Percentiles rank a stretch among this genome's conserved stretches.
phyloP scores from a whole-genome alignment of 2,329 filamentous ascomycete species.

The Fusarium sp. region DNA sequence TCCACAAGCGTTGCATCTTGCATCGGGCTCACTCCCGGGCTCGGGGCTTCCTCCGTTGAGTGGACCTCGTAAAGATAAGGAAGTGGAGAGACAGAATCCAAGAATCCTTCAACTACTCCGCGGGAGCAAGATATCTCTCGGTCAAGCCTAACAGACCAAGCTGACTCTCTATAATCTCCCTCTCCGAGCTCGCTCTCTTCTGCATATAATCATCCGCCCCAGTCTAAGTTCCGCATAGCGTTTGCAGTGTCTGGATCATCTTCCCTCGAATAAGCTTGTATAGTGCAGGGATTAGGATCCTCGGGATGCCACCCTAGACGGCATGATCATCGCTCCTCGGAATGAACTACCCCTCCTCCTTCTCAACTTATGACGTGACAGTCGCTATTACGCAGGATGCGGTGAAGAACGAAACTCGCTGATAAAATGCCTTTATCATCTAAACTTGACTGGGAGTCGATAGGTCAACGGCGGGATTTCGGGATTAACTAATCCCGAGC shows the following conservation, averaged over 20 bases:
- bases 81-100: background rate
- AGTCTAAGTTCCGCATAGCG: background rate
- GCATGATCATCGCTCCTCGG: background rate
- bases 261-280: background rate
- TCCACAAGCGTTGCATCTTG: background rate
- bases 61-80: background rate
- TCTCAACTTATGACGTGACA: background rate
- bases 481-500: background rate
- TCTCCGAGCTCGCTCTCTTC: background rate
- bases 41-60: background rate
- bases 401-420: background rate
- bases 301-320: background rate
- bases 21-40: background rate
- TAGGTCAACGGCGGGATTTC: background rate
- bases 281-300: background rate
- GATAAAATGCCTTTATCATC: too few relatives aligned
- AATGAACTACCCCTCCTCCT: background rate
- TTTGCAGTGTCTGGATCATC: background rate
- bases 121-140: background rate
- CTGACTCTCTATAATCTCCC: background rate
- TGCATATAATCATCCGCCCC: background rate
- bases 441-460: background rate
- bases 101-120: background rate
- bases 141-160: background rate
- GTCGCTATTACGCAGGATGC: background rate